Base-by-base conservation (phyloP, 1,284 basidiomycete genomes). In the Irpex rosettiformis region DNA sequence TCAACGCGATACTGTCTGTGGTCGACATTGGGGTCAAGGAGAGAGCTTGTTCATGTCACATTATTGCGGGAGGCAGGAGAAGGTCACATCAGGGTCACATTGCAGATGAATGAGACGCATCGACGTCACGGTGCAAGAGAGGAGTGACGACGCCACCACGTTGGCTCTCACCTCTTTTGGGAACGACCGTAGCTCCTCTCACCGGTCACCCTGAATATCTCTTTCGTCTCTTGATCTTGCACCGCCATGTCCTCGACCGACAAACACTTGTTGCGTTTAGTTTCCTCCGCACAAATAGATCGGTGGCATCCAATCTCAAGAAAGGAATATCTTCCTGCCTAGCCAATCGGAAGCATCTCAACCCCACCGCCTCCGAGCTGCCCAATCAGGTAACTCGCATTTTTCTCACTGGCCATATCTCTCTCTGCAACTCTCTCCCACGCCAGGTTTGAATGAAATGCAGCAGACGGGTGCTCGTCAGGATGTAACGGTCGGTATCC, bases 401-500 rank as follows among this genome's bases (percentile, higher is more conserved):
- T 51, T 51, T 29, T 47, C 43, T 47, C 43, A 7, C 43, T 47
- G 8, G 43, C 43, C 43, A 47, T 18, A 5, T 10, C 48, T 2
- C 2, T 29, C 8, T 5, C 11, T 5, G 11, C 13, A 16, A 13
- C 33, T 4, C n/a, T n/a, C 33, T 37, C 33, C 33, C 33, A 11
- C 33, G n/a, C 33, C n/a, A n/a, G n/a, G n/a, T n/a, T n/a, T n/a
- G 43, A 47, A 29, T 56, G 55, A 52, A 48, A 64, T 64, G 62
- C 56, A 53, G 54, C 48, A 55, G 47, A 33, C 55, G 40, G 56
- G 49, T 21, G 53, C 52, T 25, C 43, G 52, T 22, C 57, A 58
- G 48, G 54, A 64, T 61, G 62, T 64, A 33, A 57, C 54, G 21
- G 53, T 64, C 27, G 62, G 62, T 13, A 64, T 64, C 25, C 54